Percentiles rank a stretch among this genome's conserved stretches.
phyloP scores from a whole-genome alignment of 306 rosid species.

The Malus sieversii region DNA sequence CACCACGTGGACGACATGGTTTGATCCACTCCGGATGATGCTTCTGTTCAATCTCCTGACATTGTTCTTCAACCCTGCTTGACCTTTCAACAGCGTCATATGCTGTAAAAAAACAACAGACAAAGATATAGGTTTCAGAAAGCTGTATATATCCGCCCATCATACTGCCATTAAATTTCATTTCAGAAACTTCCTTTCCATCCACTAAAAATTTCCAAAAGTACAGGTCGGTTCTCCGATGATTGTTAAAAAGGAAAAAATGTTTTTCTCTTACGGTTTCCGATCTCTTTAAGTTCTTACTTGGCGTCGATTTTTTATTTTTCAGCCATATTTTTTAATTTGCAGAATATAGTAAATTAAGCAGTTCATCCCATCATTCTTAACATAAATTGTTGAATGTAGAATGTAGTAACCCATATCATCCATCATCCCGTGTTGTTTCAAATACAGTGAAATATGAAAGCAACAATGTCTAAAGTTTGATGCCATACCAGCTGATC shows the following conservation, averaged over 20 bases:
- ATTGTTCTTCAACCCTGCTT: slow-evolving; percentile 89
- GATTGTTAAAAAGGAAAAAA: too few relatives aligned
- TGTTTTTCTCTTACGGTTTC: background rate
- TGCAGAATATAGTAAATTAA: too few relatives aligned
- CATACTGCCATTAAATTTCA: background rate
- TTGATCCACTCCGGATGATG: slow-evolving; percentile 62
- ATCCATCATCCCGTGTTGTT: background rate
- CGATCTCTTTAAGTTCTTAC: too few relatives aligned
- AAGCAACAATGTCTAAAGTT: slow-evolving; percentile 1
- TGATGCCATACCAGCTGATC: slow-evolving; percentile 54
- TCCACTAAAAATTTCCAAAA: background rate
- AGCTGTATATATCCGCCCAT: background rate
- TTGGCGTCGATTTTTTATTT: background rate
- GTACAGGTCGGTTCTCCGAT: too few relatives aligned
- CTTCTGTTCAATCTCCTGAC: slow-evolving; percentile 83
- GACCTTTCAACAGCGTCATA: slow-evolving; percentile 69
- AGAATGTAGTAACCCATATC: background rate
- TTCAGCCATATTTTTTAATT: background rate
- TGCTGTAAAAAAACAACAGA: slow-evolving; percentile 40
- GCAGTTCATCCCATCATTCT: too few relatives aligned
- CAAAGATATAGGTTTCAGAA: slow-evolving; percentile 13
- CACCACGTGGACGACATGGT: slow-evolving; percentile 70
- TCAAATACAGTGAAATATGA: background rate
- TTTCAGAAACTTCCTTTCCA: background rate
- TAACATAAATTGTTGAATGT: too few relatives aligned